A percentile compares a stretch with the other conserved stretches of the same genome.
phyloP scores from a whole-genome alignment of 2,329 filamentous ascomycete species.

The Polytolypa hystricis region DNA sequence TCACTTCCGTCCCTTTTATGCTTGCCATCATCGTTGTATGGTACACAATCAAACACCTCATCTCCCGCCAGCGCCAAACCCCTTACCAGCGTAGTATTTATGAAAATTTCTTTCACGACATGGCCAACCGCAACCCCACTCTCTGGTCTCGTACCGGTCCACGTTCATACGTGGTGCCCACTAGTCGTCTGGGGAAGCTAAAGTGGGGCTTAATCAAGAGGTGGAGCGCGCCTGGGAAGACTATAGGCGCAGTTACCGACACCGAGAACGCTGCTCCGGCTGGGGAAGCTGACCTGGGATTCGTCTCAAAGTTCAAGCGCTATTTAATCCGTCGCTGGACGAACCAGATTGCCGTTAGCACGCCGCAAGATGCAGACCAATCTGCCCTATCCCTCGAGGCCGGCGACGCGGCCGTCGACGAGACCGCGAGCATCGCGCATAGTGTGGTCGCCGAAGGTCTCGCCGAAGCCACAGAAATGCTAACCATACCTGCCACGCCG shows the following conservation, averaged over 20 bases:
- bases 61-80: conserved; percentile 32
- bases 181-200: conserved; percentile 25
- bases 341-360: conserved; percentile 16
- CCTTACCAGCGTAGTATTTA: conserved; percentile 40
- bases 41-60: conserved; percentile 38
- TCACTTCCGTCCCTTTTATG: conserved; percentile 37
- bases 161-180: conserved; percentile 29
- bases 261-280: conserved; percentile 15
- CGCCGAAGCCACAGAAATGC: conserved; percentile 13
- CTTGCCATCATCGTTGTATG: conserved; percentile 35
- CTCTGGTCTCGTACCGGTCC: conserved; percentile 42
- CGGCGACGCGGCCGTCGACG: conserved; percentile 9
- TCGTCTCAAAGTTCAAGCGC: conserved; percentile 28
- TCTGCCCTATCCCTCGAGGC: conserved; percentile 10
- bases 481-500: conserved; percentile 12
- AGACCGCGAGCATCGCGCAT: conserved; percentile 5
- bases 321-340: conserved; percentile 33
- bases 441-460: conserved; percentile 15
- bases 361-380: background rate
- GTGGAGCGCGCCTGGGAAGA: conserved; percentile 37
- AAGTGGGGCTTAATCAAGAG: conserved; percentile 39
- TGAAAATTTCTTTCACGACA: conserved; percentile 39
- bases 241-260: conserved; percentile 21
- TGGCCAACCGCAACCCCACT: conserved; percentile 34
- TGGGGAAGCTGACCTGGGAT: conserved; percentile 28